Conservation (phyloP, 768 basidiomycete genomes). For the Naganishia onofrii region DNA sequence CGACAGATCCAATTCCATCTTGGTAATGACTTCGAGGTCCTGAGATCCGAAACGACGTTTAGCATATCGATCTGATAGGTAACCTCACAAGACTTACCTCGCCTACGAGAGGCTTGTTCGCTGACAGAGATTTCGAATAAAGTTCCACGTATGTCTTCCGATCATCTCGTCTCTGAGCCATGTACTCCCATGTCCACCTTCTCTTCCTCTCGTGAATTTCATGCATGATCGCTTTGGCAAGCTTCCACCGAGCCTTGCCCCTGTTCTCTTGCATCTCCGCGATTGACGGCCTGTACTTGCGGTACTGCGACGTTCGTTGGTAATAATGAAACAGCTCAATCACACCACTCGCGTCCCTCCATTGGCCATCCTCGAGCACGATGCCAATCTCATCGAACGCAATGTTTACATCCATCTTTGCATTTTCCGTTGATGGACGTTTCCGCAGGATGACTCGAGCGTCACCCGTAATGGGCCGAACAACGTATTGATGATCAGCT, state of each 20-base stretch:
- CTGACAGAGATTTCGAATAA: slow-evolving; percentile 61
- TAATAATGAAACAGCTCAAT: slow-evolving; percentile 97
- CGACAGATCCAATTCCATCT: slow-evolving; percentile 73
- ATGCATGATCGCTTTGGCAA: slow-evolving; percentile 76
- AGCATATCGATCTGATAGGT: background rate
- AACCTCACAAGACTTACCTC: slow-evolving; percentile 54
- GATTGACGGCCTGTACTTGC: slow-evolving; percentile 70
- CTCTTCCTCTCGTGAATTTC: slow-evolving; percentile 77
- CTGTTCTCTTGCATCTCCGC: slow-evolving; percentile 62
- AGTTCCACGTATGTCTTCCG: slow-evolving; percentile 77
- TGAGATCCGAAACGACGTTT: slow-evolving; percentile 21
- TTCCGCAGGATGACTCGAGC: slow-evolving; percentile 85
- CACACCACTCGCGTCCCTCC: slow-evolving; percentile 85
- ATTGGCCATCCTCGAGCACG: slow-evolving; percentile 87
- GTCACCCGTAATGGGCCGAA: slow-evolving; percentile 93
- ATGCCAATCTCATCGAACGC: slow-evolving; percentile 91
- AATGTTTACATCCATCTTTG: slow-evolving; percentile 81
- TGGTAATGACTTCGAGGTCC: slow-evolving; percentile 56
- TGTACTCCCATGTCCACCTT: slow-evolving; percentile 89
- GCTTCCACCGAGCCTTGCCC: slow-evolving; percentile 68
- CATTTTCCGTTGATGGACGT: slow-evolving; percentile 67
- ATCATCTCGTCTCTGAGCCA: slow-evolving; percentile 82
- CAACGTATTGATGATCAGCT: slow-evolving; percentile 78
- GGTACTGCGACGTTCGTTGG: slow-evolving; percentile 72
- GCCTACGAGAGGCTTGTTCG: slow-evolving; percentile 60